Base-by-base conservation (phyloP, 495 filamentous ascomycete species). In the Cryomyces minteri region DNA sequence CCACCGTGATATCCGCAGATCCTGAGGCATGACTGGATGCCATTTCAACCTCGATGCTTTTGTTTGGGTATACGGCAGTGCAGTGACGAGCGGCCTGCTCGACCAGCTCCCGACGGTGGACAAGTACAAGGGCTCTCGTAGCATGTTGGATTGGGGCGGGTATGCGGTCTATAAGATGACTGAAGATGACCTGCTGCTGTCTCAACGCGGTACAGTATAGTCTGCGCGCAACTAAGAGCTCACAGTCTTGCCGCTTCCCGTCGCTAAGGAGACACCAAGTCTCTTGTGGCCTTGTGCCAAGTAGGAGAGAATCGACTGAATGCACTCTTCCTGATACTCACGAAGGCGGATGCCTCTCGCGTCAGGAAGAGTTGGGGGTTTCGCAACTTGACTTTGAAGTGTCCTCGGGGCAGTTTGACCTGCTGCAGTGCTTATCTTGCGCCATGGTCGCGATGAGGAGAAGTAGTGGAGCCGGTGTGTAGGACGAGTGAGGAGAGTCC, bases 11-110 rank as follows among this genome's bases (percentile, higher is more conserved):
- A 59, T 96, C 90, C 33, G 88, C 90, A 4, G 57, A 47, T 7
- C 86, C 87, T 4, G 75, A 75, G 1, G 88, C 82, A 41, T 77
- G 71, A 39, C 71, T 65, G 34, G 72, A 73, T 28, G 79, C 86
- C 82, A 96, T 90, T 56, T 99, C 90, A 33, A 99, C 74, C 44
- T 95, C 88, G 41, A 96, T 70, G 5, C 55, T 71, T 49, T 81
- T 80, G 30, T 74, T 57, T 3, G 90, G 90, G 52, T 99, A 96
- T 6, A 82, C 76, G 42, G 69, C 66, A 6, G 59, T 67, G 58
- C 90, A 96, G 58, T 96, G 88, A 4, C 70, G 68, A 6, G 80
- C 84, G 8, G 90, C 90, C 65, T 99, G 90, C 53, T 96, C 84
- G 33, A 94, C 87, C n/a, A 99, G 78, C 62, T 98, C 90, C 34